Evolutionary conservation across 345 rosid genomes (phyloP).

Genomic region (Eucalyptus curtisii): DNA sequence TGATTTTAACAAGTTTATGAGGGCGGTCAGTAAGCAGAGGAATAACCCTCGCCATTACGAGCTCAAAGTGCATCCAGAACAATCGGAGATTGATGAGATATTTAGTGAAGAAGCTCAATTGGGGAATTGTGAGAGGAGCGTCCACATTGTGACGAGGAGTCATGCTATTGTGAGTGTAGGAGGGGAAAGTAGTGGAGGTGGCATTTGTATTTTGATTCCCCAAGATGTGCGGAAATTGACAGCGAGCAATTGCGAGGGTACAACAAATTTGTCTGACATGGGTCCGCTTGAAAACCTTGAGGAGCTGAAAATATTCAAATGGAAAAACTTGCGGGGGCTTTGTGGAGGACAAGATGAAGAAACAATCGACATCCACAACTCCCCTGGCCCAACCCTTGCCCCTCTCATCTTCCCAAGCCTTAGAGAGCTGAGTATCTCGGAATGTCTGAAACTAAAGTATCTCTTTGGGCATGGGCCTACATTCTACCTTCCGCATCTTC

Average conservation of each 20-base stretch:
- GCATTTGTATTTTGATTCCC: no score
- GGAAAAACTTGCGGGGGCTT: rapidly evolving
- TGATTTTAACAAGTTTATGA: no score
- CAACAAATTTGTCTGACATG: no score
- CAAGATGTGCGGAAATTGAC: rapidly evolving
- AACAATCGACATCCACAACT: rapidly evolving
- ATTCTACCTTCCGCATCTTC: no score
- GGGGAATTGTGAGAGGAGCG: no score
- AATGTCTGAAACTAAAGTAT: no score
- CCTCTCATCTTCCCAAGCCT: no score
- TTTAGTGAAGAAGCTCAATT: no score
- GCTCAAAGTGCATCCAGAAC: rapidly evolving
- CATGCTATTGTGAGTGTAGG: rapidly evolving
- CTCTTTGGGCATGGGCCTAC: rapidly evolving
- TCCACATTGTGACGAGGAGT: rapidly evolving
- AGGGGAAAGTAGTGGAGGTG: no score
- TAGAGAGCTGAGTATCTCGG: rapidly evolving
- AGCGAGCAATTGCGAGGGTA: rapidly evolving
- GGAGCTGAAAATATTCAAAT: rapidly evolving
- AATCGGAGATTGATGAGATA: rapidly evolving
- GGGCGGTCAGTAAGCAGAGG: rapidly evolving
- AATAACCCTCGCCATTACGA: no score
- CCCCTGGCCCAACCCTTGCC: rapidly evolving
- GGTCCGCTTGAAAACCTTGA: no score
- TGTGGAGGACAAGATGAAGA: no score